These are phyloP conservation scores for Blastobotrys persicus DNA, from an alignment of 1,139 yeast species.

Conservation along the genomic window DNA sequence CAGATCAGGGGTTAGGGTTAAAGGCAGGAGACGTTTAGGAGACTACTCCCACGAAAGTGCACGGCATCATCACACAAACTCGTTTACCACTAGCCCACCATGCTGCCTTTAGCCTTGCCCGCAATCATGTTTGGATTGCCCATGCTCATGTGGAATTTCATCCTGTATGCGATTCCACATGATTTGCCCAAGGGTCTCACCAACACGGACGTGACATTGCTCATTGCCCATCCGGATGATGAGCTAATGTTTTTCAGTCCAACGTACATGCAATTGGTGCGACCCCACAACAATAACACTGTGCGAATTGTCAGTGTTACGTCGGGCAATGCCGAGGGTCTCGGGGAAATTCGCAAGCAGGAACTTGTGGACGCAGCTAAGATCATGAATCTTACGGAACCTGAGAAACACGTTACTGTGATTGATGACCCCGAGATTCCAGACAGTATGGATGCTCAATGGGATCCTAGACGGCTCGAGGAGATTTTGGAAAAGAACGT, in stretches of 20 bases:
- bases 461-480: slow-evolving; percentile 55
- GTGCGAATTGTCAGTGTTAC: slow-evolving; percentile 70
- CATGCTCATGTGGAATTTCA: slow-evolving; percentile 18
- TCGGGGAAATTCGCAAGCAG: slow-evolving; percentile 58
- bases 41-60: background rate
- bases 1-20: too few species aligned
- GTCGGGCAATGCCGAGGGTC: slow-evolving; percentile 70
- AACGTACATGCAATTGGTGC: slow-evolving; percentile 45
- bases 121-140: slow-evolving; percentile 19
- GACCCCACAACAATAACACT: slow-evolving; percentile 48
- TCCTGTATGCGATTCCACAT: slow-evolving; percentile 16
- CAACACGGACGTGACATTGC: slow-evolving; percentile 38
- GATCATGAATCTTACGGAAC: slow-evolving; percentile 50
- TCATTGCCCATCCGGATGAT: slow-evolving; percentile 97
- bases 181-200: slow-evolving; percentile 23
- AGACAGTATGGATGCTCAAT: slow-evolving; percentile 70
- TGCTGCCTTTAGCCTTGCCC: slow-evolving; percentile 16
- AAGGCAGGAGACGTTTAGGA: background rate
- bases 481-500: slow-evolving; percentile 32
- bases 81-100: background rate
- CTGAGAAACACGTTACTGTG: slow-evolving; percentile 45
- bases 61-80: background rate
- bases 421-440: slow-evolving; percentile 47
- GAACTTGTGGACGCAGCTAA: slow-evolving; percentile 62
- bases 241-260: slow-evolving; percentile 98